Conservation (phyloP, 768 basidiomycete species). For the Mycena galericulata region DNA sequence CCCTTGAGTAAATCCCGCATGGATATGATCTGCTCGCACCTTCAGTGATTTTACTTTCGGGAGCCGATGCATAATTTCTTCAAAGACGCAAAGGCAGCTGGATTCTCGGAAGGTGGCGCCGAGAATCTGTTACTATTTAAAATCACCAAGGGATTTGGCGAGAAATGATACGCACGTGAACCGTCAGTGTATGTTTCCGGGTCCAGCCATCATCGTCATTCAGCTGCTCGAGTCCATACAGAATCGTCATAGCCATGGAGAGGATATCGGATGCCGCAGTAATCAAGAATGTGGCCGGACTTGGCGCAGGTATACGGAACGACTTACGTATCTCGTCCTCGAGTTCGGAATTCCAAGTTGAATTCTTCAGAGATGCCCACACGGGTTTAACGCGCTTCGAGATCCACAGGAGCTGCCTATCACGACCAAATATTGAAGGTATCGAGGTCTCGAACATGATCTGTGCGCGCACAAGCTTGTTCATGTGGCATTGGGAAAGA, state of each 20-base stretch:
- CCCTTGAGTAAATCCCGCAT: not conserved
- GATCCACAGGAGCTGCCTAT: not conserved
- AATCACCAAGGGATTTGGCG: not conserved
- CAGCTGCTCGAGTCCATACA: not conserved
- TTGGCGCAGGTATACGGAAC: not conserved
- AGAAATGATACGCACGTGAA: not conserved
- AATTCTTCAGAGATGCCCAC: not conserved
- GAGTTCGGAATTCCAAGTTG: not conserved
- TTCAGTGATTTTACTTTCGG: conserved; percentile 3
- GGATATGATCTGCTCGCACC: not conserved
- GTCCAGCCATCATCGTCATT: no score
- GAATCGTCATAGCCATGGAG: no score
- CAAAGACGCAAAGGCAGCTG: not conserved
- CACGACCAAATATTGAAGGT: not conserved
- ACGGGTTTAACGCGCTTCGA: not conserved
- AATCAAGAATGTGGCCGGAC: not conserved
- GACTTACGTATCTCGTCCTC: not conserved
- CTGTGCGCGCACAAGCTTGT: not conserved
- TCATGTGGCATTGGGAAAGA: not conserved
- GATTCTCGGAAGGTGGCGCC: no score
- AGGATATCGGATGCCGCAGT: not conserved
- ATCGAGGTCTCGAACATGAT: not conserved
- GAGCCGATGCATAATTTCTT: conserved; percentile 14
- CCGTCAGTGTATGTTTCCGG: not conserved
- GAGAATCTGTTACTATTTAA: not conserved